These are phyloP conservation scores for Trapa incisa DNA, from an alignment of 345 rosid genomes.

Conservation along the genomic window DNA sequence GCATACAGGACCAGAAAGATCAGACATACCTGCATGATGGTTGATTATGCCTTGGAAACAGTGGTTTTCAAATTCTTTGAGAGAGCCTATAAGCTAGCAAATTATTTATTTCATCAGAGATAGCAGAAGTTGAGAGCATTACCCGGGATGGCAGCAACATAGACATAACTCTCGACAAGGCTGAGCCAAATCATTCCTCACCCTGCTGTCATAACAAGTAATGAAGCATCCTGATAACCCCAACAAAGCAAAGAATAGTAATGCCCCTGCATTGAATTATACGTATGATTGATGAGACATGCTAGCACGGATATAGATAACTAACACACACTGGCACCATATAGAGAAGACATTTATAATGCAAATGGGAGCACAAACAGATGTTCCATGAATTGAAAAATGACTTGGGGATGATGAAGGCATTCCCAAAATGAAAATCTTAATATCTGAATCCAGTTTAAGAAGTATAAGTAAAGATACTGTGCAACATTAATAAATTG, in stretches of 20 bases:
- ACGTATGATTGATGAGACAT: neutral
- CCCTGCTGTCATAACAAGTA: slow-evolving; percentile 97
- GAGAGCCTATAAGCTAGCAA: neutral
- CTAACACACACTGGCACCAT: no score
- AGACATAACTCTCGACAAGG: slow-evolving; percentile 97
- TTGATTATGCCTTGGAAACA: neutral
- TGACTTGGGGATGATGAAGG: neutral
- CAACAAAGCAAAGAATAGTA: slow-evolving; percentile 88
- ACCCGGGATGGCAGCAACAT: slow-evolving; percentile 99
- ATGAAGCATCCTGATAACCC: slow-evolving; percentile 98
- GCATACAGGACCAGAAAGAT: neutral
- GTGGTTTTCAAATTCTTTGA: neutral
- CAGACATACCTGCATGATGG: neutral
- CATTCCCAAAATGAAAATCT: neutral
- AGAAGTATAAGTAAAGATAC: neutral
- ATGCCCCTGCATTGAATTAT: slow-evolving; percentile 50
- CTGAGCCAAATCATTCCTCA: slow-evolving; percentile 90
- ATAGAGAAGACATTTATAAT: no score
- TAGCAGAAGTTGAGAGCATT: slow-evolving; percentile 13
- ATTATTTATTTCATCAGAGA: neutral
- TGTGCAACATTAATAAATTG: neutral
- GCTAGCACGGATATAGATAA: neutral
- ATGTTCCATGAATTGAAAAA: neutral
- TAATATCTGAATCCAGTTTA: neutral
- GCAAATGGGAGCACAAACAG: no score